Percentiles rank a stretch among this genome's conserved stretches.
phyloP scores from a whole-genome alignment of 1,139 yeast species.

The Yamadazyma triangularis region DNA sequence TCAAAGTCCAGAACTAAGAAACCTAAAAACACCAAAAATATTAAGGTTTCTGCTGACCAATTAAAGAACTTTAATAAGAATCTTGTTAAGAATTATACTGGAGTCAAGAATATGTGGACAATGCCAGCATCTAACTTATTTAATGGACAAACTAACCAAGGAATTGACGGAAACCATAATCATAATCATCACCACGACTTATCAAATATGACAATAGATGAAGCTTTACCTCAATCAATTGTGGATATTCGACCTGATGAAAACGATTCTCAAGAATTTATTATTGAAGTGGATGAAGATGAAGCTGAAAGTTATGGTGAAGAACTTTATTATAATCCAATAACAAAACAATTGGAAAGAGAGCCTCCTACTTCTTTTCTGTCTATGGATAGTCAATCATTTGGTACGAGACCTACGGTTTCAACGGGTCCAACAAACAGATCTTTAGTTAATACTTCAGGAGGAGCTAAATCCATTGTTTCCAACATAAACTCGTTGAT shows the following conservation, averaged over 20 bases:
- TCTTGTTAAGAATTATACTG: slow-evolving; percentile 17
- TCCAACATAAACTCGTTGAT: slow-evolving; percentile 31
- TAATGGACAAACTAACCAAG: not conserved
- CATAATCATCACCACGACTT: no score
- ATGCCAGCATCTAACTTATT: slow-evolving; percentile 27
- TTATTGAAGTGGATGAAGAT: slow-evolving; percentile 31
- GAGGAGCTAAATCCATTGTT: slow-evolving; percentile 17
- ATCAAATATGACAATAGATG: slow-evolving; percentile 5
- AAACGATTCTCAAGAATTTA: slow-evolving; percentile 21
- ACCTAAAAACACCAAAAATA: slow-evolving; percentile 6
- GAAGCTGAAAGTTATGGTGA: slow-evolving; percentile 17
- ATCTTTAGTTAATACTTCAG: slow-evolving; percentile 9
- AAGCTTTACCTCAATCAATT: slow-evolving; percentile 13
- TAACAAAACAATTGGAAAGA: slow-evolving; percentile 29
- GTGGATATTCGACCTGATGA: slow-evolving; percentile 8
- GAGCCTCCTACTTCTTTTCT: slow-evolving; percentile 30
- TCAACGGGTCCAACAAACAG: slow-evolving; percentile 1
- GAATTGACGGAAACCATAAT: not conserved
- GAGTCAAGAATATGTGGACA: slow-evolving; percentile 30
- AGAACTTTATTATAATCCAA: slow-evolving; percentile 32
- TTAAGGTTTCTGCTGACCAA: slow-evolving; percentile 9
- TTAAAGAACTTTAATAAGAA: slow-evolving; percentile 6
- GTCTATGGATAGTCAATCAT: slow-evolving; percentile 12
- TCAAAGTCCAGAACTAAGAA: not conserved
- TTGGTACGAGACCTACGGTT: slow-evolving; percentile 1